Evolutionary conservation across 1,284 basidiomycete genomes (phyloP), one percentile per base, ranked within the genome.

Genomic region (Irpex sp.): DNA sequence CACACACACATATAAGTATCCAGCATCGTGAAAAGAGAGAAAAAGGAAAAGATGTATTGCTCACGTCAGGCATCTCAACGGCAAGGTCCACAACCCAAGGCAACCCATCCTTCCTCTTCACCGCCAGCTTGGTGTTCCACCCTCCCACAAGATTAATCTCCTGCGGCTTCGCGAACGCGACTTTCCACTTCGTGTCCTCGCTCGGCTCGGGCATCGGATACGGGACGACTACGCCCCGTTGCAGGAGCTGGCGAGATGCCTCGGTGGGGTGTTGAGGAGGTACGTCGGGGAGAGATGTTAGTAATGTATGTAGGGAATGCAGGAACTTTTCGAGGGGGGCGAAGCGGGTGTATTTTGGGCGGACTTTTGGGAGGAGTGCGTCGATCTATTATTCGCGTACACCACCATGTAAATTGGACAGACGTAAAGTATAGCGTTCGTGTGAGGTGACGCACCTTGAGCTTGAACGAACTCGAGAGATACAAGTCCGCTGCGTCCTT

Each of bases 21-120:
- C 23, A 23, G 23, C 23, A 23, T 23, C 4, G 23, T 37, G n/a
- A 56, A 18, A 49, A 12, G 62, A 53, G 47, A 4, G 37, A 45
- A 56, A 4, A 39, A 19, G 33, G 4, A 23, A 4, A 23, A 23
- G 23, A 23, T 58, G 45, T 70, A 65, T 56, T 12, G 67, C 90
- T 67, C 68, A 94, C 94, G 39, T 82, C 71, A 12, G 94, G 94
- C 91, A 99, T 95, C 69, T 92, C 87, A 1, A 96, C 78, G 0
- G 91, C 90, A 53, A 97, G 64, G 72, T 98, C 94, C 8, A 98
- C 86, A 4, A 81, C 82, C 68, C 90, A 96, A 56, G 78, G 80
- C 56, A 77, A 74, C 2, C 78, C 79, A 67, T 87, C 89, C 65
- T 85, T 83, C 63, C 83, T 78, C 72, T 88, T 86, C 66, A 92